These are phyloP conservation scores for Margaritispora aquatica DNA, from an alignment of 495 filamentous ascomycete genomes.

Conservation along the genomic window DNA sequence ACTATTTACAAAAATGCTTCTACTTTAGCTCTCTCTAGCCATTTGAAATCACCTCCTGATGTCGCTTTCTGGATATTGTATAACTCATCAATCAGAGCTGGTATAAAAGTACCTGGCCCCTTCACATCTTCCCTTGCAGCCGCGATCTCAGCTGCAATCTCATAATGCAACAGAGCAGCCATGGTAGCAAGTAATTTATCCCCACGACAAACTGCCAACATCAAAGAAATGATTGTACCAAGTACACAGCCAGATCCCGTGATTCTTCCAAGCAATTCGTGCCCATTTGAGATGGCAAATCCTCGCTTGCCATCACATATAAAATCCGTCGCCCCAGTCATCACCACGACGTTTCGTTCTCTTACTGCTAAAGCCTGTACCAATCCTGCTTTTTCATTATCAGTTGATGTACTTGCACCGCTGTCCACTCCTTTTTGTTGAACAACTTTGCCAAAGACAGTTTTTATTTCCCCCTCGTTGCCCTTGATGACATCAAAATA, in stretches of 20 bases:
- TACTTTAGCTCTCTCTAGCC: conserved; percentile 14
- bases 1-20: neutral
- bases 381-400: conserved; percentile 49
- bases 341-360: conserved; percentile 70
- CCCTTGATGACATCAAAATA: conserved; percentile 90
- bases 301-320: conserved; percentile 67
- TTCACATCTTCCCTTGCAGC: conserved; percentile 51
- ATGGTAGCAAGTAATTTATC: conserved; percentile 65
- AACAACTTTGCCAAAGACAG: conserved; percentile 45
- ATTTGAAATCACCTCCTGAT: conserved; percentile 3
- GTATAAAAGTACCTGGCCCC: conserved; percentile 85
- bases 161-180: conserved; percentile 70
- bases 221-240: conserved; percentile 73
- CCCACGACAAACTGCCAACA: conserved; percentile 50
- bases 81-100: conserved; percentile 73
- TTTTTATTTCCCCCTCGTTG: conserved; percentile 83
- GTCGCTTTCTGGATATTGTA: conserved; percentile 29
- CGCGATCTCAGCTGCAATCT: conserved; percentile 80
- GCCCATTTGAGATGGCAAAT: conserved; percentile 67
- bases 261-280: conserved; percentile 68
- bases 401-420: conserved; percentile 47
- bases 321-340: conserved; percentile 78
- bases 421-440: conserved; percentile 89
- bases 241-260: conserved; percentile 88
- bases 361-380: conserved; percentile 58